Conservation (phyloP, 73 alveolate species). For the Tetrahymena thermophila region DNA sequence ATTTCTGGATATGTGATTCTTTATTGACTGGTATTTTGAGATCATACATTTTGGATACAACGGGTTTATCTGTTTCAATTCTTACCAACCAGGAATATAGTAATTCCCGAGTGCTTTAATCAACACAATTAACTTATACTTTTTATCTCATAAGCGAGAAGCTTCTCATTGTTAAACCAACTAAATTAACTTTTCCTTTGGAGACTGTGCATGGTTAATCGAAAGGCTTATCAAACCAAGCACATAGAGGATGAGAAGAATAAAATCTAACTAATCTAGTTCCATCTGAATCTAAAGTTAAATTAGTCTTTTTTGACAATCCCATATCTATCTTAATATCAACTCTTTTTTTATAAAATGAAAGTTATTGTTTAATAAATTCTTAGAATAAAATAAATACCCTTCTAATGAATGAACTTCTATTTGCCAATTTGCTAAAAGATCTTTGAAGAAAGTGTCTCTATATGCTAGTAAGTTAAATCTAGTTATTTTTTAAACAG, state of each 20-base stretch:
- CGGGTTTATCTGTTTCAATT: not conserved
- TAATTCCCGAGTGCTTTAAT: not conserved
- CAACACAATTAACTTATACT: not conserved
- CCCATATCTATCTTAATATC: not conserved
- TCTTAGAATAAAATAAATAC: not conserved
- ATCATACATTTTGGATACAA: not conserved
- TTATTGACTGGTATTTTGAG: not conserved
- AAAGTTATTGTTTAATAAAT: not conserved
- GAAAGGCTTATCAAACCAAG: not conserved
- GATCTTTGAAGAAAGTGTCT: constrained; percentile 4
- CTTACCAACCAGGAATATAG: not conserved
- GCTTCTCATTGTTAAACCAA: not conserved
- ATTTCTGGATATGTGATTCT: not conserved
- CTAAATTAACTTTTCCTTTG: not conserved
- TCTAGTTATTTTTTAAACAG: constrained; percentile 5
- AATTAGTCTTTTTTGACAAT: not conserved
- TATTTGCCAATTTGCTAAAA: constrained; percentile 33
- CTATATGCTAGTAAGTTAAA: constrained; percentile 11
- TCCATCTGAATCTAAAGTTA: not conserved
- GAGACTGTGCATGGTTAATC: not conserved
- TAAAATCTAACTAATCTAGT: not conserved
- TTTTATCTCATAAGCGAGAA: not conserved
- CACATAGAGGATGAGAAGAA: not conserved
- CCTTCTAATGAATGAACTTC: constrained; percentile 32
- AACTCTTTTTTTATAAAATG: not conserved